Conservation (phyloP, 75 land plant species). For the Isoetes taiwanensis region DNA sequence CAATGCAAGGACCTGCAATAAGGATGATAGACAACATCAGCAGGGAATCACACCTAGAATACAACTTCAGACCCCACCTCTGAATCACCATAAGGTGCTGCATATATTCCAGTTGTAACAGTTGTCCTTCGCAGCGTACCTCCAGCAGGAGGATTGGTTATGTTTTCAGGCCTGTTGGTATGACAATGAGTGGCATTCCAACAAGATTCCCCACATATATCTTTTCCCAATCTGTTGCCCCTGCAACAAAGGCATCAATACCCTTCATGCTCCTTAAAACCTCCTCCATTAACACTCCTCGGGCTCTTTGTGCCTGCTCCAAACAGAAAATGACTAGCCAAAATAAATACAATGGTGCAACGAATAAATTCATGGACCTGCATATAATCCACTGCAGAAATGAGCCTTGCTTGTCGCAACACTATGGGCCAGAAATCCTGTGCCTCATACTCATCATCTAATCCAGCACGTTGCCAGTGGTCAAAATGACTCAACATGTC, state of each 20-base stretch:
- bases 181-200: not conserved
- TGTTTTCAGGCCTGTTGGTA: not conserved
- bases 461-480: slow-evolving; percentile 61
- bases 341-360: not conserved
- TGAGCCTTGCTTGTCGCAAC: slow-evolving; percentile 56
- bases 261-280: slow-evolving; percentile 33
- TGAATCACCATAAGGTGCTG: not conserved
- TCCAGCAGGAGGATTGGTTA: not conserved
- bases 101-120: not conserved
- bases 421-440: slow-evolving; percentile 79
- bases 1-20: slow-evolving; percentile 2
- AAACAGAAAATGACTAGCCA: not conserved
- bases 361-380: slow-evolving; percentile 28
- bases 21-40: no score
- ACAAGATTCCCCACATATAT: not conserved
- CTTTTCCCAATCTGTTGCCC: slow-evolving; percentile 3
- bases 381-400: slow-evolving; percentile 70
- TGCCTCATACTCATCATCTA: slow-evolving; percentile 60
- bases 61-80: not conserved
- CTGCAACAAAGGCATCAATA: slow-evolving; percentile 25
- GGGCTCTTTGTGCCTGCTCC: slow-evolving; percentile 68
- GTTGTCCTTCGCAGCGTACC: not conserved
- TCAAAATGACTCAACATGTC: slow-evolving; percentile 79
- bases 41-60: no score
- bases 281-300: slow-evolving; percentile 52